Conservation (phyloP, 2,329 filamentous ascomycete species). For the Cytospora paraplurivora region DNA sequence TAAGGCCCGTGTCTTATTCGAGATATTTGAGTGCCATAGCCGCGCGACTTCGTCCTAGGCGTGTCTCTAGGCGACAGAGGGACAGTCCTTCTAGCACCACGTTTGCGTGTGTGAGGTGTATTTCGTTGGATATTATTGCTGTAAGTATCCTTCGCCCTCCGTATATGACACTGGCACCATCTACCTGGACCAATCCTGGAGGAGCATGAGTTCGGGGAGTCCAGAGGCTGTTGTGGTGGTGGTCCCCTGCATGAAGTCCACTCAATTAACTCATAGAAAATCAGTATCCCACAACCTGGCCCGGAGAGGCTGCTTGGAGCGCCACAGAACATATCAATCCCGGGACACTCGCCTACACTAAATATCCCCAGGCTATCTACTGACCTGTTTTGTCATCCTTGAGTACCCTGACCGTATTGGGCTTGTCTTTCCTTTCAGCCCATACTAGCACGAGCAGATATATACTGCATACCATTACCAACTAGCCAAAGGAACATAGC, state of each 20-base stretch:
- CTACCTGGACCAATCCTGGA: conserved; percentile 19
- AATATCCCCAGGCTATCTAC: conserved; percentile 24
- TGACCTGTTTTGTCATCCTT: conserved; percentile 20
- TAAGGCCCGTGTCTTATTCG: neutral
- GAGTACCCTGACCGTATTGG: conserved; percentile 23
- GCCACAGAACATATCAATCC: conserved; percentile 28
- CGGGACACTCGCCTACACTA: conserved; percentile 22
- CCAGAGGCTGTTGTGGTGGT: conserved; percentile 3
- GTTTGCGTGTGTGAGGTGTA: conserved; percentile 11
- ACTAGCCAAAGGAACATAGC: conserved; percentile 19
- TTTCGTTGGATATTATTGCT: conserved; percentile 12
- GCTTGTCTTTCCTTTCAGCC: conserved; percentile 26
- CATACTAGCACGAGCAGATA: conserved; percentile 25
- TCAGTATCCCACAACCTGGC: conserved; percentile 22
- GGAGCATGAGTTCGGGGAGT: conserved; percentile 15
- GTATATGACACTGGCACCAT: conserved; percentile 5
- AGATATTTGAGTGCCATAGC: neutral
- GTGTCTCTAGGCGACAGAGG: neutral
- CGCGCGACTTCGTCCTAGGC: neutral
- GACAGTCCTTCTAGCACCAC: conserved; percentile 2
- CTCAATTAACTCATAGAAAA: conserved; percentile 23
- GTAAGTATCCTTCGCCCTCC: conserved; percentile 20
- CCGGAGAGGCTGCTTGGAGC: conserved; percentile 22
- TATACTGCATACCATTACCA: conserved; percentile 16
- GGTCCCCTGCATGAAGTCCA: conserved; percentile 22